Conservation (phyloP, 768 basidiomycete species). For the Gyrodon lividus region DNA sequence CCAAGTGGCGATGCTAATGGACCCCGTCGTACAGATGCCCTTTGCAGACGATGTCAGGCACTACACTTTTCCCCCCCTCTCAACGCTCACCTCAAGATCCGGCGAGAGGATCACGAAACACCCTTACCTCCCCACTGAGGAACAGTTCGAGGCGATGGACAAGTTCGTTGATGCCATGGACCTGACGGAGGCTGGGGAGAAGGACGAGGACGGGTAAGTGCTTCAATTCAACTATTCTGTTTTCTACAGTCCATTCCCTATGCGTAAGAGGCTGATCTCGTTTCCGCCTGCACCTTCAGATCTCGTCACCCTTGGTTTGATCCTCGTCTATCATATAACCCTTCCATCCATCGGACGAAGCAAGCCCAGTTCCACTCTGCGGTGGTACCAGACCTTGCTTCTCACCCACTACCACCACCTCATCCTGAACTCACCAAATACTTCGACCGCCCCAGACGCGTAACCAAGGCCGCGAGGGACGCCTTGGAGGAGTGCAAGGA, state of each 20-base stretch:
- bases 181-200: slow-evolving; percentile 72
- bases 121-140: slow-evolving; percentile 76
- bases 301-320: slow-evolving; percentile 74
- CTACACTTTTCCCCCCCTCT: slow-evolving; percentile 82
- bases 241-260: not conserved
- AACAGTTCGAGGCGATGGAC: slow-evolving; percentile 81
- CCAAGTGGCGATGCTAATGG: not conserved
- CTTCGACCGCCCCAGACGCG: slow-evolving; percentile 71
- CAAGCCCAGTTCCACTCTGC: slow-evolving; percentile 92
- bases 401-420: slow-evolving; percentile 77
- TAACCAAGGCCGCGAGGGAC: slow-evolving; percentile 57
- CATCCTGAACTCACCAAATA: slow-evolving; percentile 85
- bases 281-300: slow-evolving; percentile 35
- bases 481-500: slow-evolving; percentile 61
- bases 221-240: not conserved
- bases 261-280: too few relatives aligned
- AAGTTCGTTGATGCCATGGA: slow-evolving; percentile 88
- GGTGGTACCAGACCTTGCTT: slow-evolving; percentile 67
- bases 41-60: slow-evolving; percentile 93
- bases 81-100: slow-evolving; percentile 67
- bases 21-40: slow-evolving; percentile 67
- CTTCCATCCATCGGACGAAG: slow-evolving; percentile 86
- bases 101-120: slow-evolving; percentile 75
- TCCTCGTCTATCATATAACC: slow-evolving; percentile 76
- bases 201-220: slow-evolving; percentile 71